phyloP scores from a whole-genome alignment of 78 protist genomes.

The Chrysochromulina parva region DNA sequence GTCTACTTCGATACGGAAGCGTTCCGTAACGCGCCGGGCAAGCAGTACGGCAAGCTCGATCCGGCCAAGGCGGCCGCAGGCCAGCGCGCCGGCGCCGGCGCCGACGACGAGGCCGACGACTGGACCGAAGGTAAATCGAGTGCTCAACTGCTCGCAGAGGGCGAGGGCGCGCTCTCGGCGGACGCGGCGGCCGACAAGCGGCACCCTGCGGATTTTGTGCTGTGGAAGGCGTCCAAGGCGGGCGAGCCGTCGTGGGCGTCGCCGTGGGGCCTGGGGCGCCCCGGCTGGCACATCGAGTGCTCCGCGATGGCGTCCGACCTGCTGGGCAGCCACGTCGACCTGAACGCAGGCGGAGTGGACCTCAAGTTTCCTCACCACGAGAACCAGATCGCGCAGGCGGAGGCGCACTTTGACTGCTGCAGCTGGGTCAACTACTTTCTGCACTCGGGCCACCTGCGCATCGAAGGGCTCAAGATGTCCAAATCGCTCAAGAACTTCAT shows the following conservation, averaged over 20 bases:
- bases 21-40: not conserved
- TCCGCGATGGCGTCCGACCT: slow-evolving; percentile 85
- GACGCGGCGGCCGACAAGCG: slow-evolving; percentile 37
- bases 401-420: slow-evolving; percentile 31
- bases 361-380: slow-evolving; percentile 99
- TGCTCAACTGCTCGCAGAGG: slow-evolving; percentile 40
- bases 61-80: not conserved
- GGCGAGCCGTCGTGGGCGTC: slow-evolving; percentile 72
- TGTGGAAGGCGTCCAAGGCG: slow-evolving; percentile 41
- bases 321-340: slow-evolving; percentile 73
- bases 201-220: slow-evolving; percentile 66
- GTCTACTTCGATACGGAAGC: slow-evolving; percentile 56
- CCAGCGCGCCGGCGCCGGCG: no score
- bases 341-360: slow-evolving; percentile 97
- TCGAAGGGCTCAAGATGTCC: slow-evolving; percentile 95
- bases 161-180: slow-evolving; percentile 49
- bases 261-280: slow-evolving; percentile 98
- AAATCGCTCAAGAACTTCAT: slow-evolving; percentile 97
- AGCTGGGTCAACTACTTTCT: slow-evolving; percentile 95
- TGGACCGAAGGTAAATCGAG: no score
- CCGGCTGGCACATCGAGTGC: slow-evolving; percentile 99
- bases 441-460: slow-evolving; percentile 92
- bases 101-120: no score
- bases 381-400: slow-evolving; percentile 93
- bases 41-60: slow-evolving; percentile 38